Percentiles rank a stretch among this genome's conserved stretches.
phyloP scores from a whole-genome alignment of 371 early-diverging fungal species.

The Racocetra persica region DNA sequence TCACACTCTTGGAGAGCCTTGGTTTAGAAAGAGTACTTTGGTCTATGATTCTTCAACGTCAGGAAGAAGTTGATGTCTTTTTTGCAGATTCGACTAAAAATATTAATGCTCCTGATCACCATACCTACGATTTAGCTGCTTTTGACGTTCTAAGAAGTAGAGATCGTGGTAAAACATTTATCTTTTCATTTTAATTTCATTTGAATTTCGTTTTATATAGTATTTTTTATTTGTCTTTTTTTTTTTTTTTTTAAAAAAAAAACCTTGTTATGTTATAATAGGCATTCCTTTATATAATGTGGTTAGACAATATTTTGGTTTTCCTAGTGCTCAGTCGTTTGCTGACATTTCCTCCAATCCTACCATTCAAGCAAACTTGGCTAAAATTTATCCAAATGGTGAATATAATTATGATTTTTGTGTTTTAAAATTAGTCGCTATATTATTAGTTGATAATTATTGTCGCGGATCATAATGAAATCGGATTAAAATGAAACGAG shows the following conservation, averaged over 20 bases:
- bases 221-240: too few species aligned
- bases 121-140: neutral
- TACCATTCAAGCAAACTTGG: neutral
- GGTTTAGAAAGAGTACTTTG: neutral
- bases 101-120: too few species aligned
- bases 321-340: neutral
- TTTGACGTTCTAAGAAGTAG: neutral
- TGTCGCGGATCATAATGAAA: too few species aligned
- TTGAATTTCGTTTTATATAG: too few species aligned
- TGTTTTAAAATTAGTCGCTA: too few species aligned
- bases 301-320: neutral
- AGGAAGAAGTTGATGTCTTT: conserved; percentile 32
- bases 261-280: neutral
- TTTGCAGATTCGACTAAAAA: neutral
- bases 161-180: neutral
- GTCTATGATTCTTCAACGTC: conserved; percentile 29
- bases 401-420: neutral
- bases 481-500: too few species aligned
- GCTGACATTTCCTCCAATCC: neutral
- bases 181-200: neutral
- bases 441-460: too few species aligned
- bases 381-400: conserved; percentile 35
- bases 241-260: neutral
- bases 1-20: neutral
- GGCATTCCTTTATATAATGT: conserved; percentile 23